These are phyloP conservation scores for Ceratobasidium sp. DNA, from an alignment of 1,284 basidiomycete species.

Conservation along the genomic window DNA sequence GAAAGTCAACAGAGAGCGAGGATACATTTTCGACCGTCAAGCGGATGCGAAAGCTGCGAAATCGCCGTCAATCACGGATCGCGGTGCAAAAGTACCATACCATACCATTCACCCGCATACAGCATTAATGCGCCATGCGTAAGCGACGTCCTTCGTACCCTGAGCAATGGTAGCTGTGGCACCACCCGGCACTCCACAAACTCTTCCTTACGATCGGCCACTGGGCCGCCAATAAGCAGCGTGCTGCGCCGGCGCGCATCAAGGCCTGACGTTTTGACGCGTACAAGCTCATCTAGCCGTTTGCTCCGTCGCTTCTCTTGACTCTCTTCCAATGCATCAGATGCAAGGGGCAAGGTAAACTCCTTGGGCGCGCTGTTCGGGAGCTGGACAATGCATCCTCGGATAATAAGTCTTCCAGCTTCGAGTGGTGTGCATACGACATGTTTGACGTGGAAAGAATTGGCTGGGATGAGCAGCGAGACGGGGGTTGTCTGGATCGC, in stretches of 20 bases:
- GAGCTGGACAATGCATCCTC: slow-evolving; percentile 82
- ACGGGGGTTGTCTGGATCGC: slow-evolving; percentile 72
- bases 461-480: slow-evolving; percentile 74
- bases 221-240: slow-evolving; percentile 40
- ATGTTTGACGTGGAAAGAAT: slow-evolving; percentile 76
- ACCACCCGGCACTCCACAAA: slow-evolving; percentile 83
- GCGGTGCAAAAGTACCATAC: slow-evolving; percentile 44
- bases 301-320: slow-evolving; percentile 67
- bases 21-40: slow-evolving; percentile 92
- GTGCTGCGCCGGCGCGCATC: slow-evolving; percentile 63
- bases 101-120: slow-evolving; percentile 90
- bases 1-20: slow-evolving; percentile 80
- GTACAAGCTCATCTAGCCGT: slow-evolving; percentile 69
- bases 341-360: slow-evolving; percentile 80
- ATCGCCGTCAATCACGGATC: slow-evolving; percentile 44
- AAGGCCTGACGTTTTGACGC: slow-evolving; percentile 77
- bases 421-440: slow-evolving; percentile 74
- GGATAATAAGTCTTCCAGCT: slow-evolving; percentile 75
- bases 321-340: slow-evolving; percentile 75
- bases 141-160: slow-evolving; percentile 86
- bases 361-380: slow-evolving; percentile 77
- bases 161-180: slow-evolving; percentile 85
- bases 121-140: slow-evolving; percentile 93
- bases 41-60: slow-evolving; percentile 75
- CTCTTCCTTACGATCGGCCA: slow-evolving; percentile 53